A percentile compares a stretch with the other conserved stretches of the same genome.
These are phyloP conservation scores for Thalassiosira sp. DNA, from an alignment of 352 stramenopile genomes.

Conservation along the genomic window DNA sequence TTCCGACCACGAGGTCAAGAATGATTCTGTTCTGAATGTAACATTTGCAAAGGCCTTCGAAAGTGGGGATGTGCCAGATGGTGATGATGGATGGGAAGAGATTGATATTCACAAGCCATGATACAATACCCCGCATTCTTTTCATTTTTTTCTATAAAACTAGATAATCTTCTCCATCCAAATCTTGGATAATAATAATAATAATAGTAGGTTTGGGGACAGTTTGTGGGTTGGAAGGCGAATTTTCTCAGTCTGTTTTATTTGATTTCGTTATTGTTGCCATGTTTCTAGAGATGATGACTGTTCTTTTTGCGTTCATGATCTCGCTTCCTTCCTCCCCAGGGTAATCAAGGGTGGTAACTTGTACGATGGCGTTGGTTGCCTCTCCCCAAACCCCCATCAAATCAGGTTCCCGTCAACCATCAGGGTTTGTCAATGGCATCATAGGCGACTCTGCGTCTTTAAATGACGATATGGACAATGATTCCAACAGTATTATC, in stretches of 20 bases:
- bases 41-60: constrained; percentile 31
- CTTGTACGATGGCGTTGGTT: neutral
- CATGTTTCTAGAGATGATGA: no score
- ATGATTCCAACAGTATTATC: constrained; percentile 11
- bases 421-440: neutral
- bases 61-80: neutral
- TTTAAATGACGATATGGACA: neutral
- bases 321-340: no score
- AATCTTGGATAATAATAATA: no score
- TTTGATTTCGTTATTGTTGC: no score
- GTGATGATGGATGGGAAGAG: constrained; percentile 26
- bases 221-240: no score
- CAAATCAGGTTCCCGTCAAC: neutral
- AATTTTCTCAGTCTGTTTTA: no score
- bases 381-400: constrained; percentile 1
- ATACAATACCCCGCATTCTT: neutral
- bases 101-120: constrained; percentile 20
- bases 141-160: no score
- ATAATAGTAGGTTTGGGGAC: no score
- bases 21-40: constrained; percentile 47
- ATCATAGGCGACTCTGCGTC: neutral
- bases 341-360: neutral
- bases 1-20: constrained; percentile 47
- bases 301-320: no score
- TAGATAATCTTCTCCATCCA: no score